Conservation (phyloP, 2,329 filamentous ascomycete genomes). For the Aspergillus felis region DNA sequence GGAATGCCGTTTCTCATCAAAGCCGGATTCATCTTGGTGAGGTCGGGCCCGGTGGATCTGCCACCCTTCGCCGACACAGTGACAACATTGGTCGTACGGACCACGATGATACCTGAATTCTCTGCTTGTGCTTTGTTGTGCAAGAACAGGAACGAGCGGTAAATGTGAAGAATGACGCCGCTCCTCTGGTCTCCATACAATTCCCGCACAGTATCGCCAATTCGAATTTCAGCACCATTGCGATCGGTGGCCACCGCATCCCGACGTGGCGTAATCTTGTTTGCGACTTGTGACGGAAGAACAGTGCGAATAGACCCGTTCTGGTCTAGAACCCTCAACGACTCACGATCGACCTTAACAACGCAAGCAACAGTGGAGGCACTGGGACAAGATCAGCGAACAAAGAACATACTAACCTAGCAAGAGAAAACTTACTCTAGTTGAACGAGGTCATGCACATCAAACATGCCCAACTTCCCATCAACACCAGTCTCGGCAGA, state of each 20-base stretch:
- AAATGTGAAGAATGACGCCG: slow-evolving; percentile 89
- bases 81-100: slow-evolving; percentile 76
- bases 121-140: slow-evolving; percentile 80
- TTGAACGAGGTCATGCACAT: slow-evolving; percentile 90
- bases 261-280: slow-evolving; percentile 77
- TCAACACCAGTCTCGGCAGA: slow-evolving; percentile 88
- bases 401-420: neutral
- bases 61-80: slow-evolving; percentile 95
- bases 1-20: slow-evolving; percentile 64
- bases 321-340: slow-evolving; percentile 84
- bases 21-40: slow-evolving; percentile 89
- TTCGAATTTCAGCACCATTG: slow-evolving; percentile 86
- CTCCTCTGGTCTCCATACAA: slow-evolving; percentile 77
- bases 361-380: slow-evolving; percentile 88
- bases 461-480: slow-evolving; percentile 77
- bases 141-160: slow-evolving; percentile 87
- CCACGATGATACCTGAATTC: slow-evolving; percentile 86
- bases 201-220: slow-evolving; percentile 90
- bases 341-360: slow-evolving; percentile 92
- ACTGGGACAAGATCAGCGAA: slow-evolving; percentile 38
- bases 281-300: slow-evolving; percentile 86
- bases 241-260: slow-evolving; percentile 87
- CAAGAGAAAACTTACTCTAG: slow-evolving; percentile 60
- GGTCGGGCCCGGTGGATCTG: slow-evolving; percentile 69
- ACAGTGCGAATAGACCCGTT: slow-evolving; percentile 77